phyloP scores from a whole-genome alignment of 192 early-diverging fungal species.

The Gamsiella multidivaricata region DNA sequence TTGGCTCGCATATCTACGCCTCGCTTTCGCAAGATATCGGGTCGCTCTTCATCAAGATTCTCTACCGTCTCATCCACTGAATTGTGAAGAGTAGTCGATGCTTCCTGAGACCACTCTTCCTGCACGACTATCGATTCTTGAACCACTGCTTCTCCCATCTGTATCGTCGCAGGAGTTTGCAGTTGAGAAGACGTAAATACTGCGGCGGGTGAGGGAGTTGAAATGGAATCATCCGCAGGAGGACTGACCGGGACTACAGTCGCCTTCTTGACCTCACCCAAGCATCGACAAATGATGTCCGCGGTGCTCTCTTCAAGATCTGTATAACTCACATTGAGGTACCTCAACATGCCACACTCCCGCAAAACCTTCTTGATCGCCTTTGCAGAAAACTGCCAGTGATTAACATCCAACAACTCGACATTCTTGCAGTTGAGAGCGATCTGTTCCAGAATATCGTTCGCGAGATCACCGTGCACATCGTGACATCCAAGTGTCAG shows the following conservation, averaged over 20 bases:
- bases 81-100: background rate
- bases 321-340: conserved; percentile 46
- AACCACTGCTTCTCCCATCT: background rate
- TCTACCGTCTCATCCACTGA: background rate
- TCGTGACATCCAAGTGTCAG: conserved; percentile 48
- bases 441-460: conserved; percentile 48
- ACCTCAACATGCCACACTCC: conserved; percentile 41
- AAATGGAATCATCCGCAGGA: background rate
- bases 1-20: conserved; percentile 16
- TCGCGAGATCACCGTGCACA: conserved; percentile 43
- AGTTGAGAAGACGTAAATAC: background rate
- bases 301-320: conserved; percentile 36
- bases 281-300: conserved; percentile 29
- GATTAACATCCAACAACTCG: conserved; percentile 49
- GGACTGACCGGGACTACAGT: background rate
- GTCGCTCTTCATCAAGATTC: conserved; percentile 10
- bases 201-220: background rate
- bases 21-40: conserved; percentile 18
- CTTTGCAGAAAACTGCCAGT: conserved; percentile 49
- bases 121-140: background rate
- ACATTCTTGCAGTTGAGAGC: conserved; percentile 41
- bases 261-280: conserved; percentile 27
- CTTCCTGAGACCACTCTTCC: background rate
- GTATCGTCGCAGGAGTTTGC: conserved; percentile 13
- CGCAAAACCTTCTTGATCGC: conserved; percentile 41